Conservation (phyloP, 495 filamentous ascomycete genomes). For the Xylaria flabelliformis region DNA sequence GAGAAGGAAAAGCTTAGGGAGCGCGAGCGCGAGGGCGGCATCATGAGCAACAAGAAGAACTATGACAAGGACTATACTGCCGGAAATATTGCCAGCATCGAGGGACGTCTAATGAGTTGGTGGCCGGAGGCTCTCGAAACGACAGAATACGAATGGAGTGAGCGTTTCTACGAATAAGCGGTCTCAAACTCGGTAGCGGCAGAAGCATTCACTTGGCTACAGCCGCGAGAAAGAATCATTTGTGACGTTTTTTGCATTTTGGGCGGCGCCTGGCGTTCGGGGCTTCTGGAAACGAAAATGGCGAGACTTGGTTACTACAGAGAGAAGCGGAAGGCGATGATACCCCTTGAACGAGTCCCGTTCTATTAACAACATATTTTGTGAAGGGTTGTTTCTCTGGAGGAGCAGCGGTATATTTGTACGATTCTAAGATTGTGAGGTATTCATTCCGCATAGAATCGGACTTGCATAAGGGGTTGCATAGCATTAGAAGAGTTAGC, state of each 20-base stretch:
- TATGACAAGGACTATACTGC: not conserved
- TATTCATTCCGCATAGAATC: conserved; percentile 20
- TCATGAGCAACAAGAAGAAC: not conserved
- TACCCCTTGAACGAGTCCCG: conserved; percentile 22
- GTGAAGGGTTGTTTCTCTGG: not conserved
- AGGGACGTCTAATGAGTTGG: conserved; percentile 40
- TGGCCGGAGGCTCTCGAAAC: conserved; percentile 35
- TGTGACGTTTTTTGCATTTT: not conserved
- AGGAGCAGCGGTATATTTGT: not conserved
- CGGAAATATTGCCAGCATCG: conserved; percentile 30
- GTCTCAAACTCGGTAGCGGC: not conserved
- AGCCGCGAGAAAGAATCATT: not conserved
- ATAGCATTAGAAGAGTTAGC: conserved; percentile 10
- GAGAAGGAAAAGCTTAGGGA: conserved; percentile 24
- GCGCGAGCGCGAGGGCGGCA: conserved; percentile 5
- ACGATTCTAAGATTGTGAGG: not conserved
- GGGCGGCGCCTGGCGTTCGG: conserved; percentile 14
- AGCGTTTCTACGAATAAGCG: conserved; percentile 40
- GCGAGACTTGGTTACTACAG: conserved; percentile 7
- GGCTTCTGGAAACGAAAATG: conserved; percentile 19
- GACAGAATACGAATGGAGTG: conserved; percentile 37
- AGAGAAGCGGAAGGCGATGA: conserved; percentile 6
- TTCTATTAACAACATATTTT: conserved; percentile 1
- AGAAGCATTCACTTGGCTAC: not conserved
- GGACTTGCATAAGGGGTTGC: conserved; percentile 17